A percentile compares a stretch with the other conserved stretches of the same genome.
These are phyloP conservation scores for Metschnikowia arizonensis DNA, from an alignment of 805 yeast genomes.

Conservation along the genomic window DNA sequence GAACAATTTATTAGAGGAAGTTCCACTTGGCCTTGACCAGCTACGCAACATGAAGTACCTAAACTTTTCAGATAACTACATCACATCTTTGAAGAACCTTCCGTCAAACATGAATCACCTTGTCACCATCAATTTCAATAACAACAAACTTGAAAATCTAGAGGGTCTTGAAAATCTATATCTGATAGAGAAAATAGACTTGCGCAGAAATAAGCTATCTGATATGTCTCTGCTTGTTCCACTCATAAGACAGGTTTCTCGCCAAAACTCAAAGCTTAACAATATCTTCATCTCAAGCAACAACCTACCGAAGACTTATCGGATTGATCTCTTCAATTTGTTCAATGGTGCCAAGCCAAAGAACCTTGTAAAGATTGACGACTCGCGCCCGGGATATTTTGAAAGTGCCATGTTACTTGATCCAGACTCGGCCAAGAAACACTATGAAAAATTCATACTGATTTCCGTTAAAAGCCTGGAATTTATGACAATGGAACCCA, in stretches of 20 bases:
- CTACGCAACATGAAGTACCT: slow-evolving; percentile 46
- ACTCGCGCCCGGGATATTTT: slow-evolving; percentile 58
- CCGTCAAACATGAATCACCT: slow-evolving; percentile 34
- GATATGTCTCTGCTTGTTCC: slow-evolving; percentile 34
- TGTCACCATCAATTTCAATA: slow-evolving; percentile 47
- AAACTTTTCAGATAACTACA: slow-evolving; percentile 41
- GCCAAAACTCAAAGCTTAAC: slow-evolving; percentile 29
- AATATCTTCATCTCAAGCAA: slow-evolving; percentile 43
- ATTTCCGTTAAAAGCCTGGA: background rate
- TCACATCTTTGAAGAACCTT: slow-evolving; percentile 30
- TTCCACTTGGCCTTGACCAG: slow-evolving; percentile 53
- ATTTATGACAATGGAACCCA: background rate
- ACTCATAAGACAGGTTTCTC: slow-evolving; percentile 31
- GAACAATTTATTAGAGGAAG: slow-evolving; percentile 43
- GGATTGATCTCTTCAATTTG: slow-evolving; percentile 53
- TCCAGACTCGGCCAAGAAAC: slow-evolving; percentile 43
- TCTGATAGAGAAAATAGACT: slow-evolving; percentile 48
- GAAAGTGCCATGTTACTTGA: slow-evolving; percentile 54
- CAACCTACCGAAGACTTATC: slow-evolving; percentile 41
- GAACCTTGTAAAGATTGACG: slow-evolving; percentile 50
- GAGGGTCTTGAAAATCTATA: slow-evolving; percentile 43
- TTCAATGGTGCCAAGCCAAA: slow-evolving; percentile 50
- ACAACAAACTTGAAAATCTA: slow-evolving; percentile 41
- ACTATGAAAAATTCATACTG: slow-evolving; percentile 36
- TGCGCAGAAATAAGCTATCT: slow-evolving; percentile 44